A percentile compares a stretch with the other conserved stretches of the same genome.
Conservation (phyloP, 768 basidiomycete genomes). For the Pholiota conissans region DNA sequence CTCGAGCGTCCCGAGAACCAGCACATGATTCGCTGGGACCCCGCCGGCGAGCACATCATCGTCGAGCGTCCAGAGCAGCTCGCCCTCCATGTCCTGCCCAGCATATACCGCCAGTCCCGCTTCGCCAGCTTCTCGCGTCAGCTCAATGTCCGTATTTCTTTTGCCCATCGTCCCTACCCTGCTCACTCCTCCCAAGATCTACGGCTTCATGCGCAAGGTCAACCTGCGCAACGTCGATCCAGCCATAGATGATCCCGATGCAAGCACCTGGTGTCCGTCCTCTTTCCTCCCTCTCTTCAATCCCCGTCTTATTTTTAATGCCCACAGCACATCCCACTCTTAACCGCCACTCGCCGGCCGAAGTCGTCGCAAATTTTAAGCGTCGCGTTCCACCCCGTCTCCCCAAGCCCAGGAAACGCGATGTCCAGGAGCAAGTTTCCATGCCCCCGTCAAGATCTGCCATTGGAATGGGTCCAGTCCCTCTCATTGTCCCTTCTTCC, state of each 20-base stretch:
- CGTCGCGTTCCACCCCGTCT: constrained; percentile 92
- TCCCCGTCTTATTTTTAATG: constrained; percentile 11
- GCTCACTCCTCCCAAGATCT: constrained; percentile 59
- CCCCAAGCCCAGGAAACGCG: constrained; percentile 83
- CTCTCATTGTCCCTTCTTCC: constrained; percentile 62
- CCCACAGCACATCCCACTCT: constrained; percentile 78
- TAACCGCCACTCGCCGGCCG: constrained; percentile 86
- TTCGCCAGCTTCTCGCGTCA: constrained; percentile 98
- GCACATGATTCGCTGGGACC: constrained; percentile 97
- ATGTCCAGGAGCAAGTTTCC: constrained; percentile 64
- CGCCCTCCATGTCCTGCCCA: constrained; percentile 89
- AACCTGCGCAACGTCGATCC: constrained; percentile 95
- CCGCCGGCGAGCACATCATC: constrained; percentile 91
- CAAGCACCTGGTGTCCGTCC: constrained; percentile 92
- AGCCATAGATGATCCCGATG: constrained; percentile 93
- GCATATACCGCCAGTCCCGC: constrained; percentile 93
- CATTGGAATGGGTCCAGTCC: constrained; percentile 65
- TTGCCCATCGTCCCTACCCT: constrained; percentile 13
- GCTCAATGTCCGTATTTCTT: constrained; percentile 74
- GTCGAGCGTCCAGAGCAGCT: constrained; percentile 93
- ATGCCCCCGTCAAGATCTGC: constrained; percentile 80
- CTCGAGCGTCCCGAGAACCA: constrained; percentile 92
- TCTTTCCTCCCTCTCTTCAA: constrained; percentile 14
- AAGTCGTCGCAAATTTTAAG: constrained; percentile 92
- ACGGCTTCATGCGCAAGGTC: constrained; percentile 98